Evolutionary conservation across 139 green algal species (phyloP), one percentile per base, ranked within the genome.

Genomic region (Spirogloea muscicola): DNA sequence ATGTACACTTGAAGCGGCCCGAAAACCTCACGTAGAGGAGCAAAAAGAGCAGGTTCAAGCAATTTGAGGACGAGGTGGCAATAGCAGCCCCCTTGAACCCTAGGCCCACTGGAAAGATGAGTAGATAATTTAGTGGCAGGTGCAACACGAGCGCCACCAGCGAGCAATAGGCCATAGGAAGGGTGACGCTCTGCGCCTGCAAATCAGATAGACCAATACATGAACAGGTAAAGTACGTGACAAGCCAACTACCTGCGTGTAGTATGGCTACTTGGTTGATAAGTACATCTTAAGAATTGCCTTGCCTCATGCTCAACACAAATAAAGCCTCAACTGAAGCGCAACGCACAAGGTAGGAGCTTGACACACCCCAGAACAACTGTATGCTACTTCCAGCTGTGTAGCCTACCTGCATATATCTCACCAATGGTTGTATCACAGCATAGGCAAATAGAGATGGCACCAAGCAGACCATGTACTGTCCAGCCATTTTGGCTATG

Each of bases 71-170:
- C 29, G 25, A 42, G 10, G 49, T 73, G 31, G 36, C 52, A 10
- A 75, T 29, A 4, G 68, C 68, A 9, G 68, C 68, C 6, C 68
- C 68, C 25, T 31, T 68, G 58, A 74, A 76, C 10, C 68, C 68
- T 5, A 76, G 68, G 13, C 57, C 57, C 9, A 72, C 33, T 13
- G 55, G n/a, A 31, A 40, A 75, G 55, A 76, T 58, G 42, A 76
- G 58, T 10, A 75, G 7, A 16, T 76, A 76, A 3, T 37, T 76
- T 18, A 75, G 25, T 3, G 68, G 68, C 6, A 76, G 3, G 68
- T 76, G 68, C 6, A 76, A 3, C 5, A 9, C 3, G 3, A 76
- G 68, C 41, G 58, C 33, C 7, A 76, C 7, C 9, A 48, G 31
- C 29, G 55, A 48, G 58, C 68, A 76, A 31, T 21, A 31, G 25